These are phyloP conservation scores for Puya raimondii DNA, from an alignment of 176 grass and related monocot species.

Conservation along the genomic window DNA sequence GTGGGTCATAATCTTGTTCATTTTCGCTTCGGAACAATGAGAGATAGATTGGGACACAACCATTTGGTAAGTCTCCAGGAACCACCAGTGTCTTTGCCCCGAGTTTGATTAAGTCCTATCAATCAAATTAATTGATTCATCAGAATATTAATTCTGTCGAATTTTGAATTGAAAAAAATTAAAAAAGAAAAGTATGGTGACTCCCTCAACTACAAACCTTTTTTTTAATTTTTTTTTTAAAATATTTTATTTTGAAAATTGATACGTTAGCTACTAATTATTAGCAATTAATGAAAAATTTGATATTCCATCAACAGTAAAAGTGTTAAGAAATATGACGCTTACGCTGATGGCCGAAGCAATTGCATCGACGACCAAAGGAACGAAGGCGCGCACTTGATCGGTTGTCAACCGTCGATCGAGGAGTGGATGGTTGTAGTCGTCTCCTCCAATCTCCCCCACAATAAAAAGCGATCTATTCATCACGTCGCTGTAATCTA, in stretches of 20 bases:
- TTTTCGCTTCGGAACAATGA: slow-evolving; percentile 15
- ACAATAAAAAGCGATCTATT: slow-evolving; percentile 45
- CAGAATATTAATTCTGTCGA: background rate
- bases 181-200: too few species aligned
- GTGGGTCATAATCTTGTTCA: slow-evolving; percentile 27
- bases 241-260: too few species aligned
- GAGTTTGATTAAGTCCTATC: slow-evolving; percentile 35
- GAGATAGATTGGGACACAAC: slow-evolving; percentile 42
- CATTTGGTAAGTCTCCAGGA: slow-evolving; percentile 45
- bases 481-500: slow-evolving; percentile 38
- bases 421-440: slow-evolving; percentile 66
- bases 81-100: slow-evolving; percentile 42
- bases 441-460: slow-evolving; percentile 60
- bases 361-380: slow-evolving; percentile 31
- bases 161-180: too few species aligned
- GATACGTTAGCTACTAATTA: too few species aligned
- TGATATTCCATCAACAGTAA: too few species aligned
- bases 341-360: background rate
- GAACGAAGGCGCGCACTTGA: slow-evolving; percentile 30
- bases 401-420: slow-evolving; percentile 21
- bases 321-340: too few species aligned
- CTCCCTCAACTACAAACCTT: too few species aligned
- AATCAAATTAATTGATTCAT: background rate
- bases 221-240: too few species aligned
- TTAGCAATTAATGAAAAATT: too few species aligned